Evolutionary conservation across 345 rosid genomes (phyloP), one percentile per base, ranked within the genome.

Genomic region (Aurinia saxatilis): DNA sequence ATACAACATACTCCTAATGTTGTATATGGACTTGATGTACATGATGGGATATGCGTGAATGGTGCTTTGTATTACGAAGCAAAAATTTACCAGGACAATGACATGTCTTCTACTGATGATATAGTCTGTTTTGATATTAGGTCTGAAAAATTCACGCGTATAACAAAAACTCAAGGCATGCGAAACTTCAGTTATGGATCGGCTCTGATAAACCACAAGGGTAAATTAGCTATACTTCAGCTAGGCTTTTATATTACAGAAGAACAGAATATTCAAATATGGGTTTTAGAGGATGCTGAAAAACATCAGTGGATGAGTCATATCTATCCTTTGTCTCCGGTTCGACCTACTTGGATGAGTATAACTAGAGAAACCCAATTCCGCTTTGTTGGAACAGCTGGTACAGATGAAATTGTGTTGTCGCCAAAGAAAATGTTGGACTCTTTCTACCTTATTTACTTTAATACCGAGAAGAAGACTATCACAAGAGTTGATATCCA

Each of bases 21-120:
- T 41, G 1, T 10, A 46, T 40, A 14, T 27, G 46, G 38, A 12
- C 21, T 13, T 49, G 38, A 62, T 21, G 25, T 21, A 21, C 25
- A 21, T 21, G 25, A 21, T 62, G 47, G 37, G 37, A 37, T 48
- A 62, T 48, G 66, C 57, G 48, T 62, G 45, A 49, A 37, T 12
- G 66, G 57, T 36, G 66, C 25, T 62, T 23, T 37, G 9, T 62
- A 48, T 37, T 62, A 62, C 47, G 2, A 33, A 40, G 63, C 63
- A 10, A 3, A 3, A 0, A 3, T 13, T 5, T 5, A 31, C 5
- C n/a, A n/a, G n/a, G 6, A 21, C 4, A 31, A 31, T 31, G 8
- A 1, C 25, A n/a, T 2, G 0, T 42, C 44, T 16, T 21, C 2
- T 21, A 1, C 25, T 4, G 4, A 21, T 21, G 65, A 35, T 35